phyloP scores from a whole-genome alignment of 169 alveolate genomes.

The Amoebophrya sp. region DNA sequence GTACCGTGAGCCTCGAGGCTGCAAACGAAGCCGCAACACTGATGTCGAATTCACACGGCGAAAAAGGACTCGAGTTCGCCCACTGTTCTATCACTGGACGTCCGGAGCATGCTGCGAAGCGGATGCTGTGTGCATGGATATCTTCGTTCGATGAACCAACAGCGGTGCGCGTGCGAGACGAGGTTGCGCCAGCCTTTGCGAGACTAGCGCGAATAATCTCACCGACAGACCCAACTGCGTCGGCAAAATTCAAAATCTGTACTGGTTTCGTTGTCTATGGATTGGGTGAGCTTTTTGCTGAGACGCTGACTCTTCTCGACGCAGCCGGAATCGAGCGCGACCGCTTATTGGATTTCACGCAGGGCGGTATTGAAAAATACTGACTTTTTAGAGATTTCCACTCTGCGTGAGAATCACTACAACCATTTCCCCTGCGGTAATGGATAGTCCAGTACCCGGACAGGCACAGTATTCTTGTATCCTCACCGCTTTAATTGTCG shows the following conservation, averaged over 20 bases:
- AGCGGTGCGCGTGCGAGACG: not conserved
- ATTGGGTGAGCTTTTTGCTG: not conserved
- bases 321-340: slow-evolving; percentile 6
- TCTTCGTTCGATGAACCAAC: not conserved
- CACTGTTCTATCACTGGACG: not conserved
- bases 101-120: not conserved
- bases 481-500: too few species aligned
- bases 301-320: not conserved
- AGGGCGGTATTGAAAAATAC: too few species aligned
- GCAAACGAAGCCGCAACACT: not conserved
- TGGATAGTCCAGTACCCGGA: too few species aligned
- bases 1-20: not conserved
- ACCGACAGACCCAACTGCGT: not conserved
- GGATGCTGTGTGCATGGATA: not conserved
- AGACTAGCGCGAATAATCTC: not conserved
- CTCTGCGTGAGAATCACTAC: too few species aligned
- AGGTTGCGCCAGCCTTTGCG: not conserved
- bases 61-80: not conserved
- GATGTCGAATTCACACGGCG: not conserved
- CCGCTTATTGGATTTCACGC: not conserved
- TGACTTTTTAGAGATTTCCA: too few species aligned
- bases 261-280: not conserved
- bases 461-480: too few species aligned
- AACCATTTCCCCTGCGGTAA: too few species aligned
- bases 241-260: slow-evolving; percentile 9